Evolutionary conservation across 78 protist species (phyloP).

Genomic region (Andalucia godoyi): DNA sequence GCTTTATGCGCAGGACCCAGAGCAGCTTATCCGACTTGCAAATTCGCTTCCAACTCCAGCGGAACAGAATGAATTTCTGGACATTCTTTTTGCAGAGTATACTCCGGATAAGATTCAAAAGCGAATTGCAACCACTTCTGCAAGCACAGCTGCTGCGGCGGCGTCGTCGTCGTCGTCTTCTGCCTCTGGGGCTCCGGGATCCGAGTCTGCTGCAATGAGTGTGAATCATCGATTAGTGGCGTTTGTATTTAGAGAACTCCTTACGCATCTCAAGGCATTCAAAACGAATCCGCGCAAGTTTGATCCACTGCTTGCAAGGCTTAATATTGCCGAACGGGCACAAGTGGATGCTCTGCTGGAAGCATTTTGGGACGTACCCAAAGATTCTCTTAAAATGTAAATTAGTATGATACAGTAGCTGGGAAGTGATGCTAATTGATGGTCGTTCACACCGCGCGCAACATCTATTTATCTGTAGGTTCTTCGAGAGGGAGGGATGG

Average conservation of each 20-base stretch:
- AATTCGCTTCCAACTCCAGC: background rate
- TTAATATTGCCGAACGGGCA: background rate
- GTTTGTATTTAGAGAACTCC: slow-evolving; percentile 1
- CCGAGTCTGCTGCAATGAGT: background rate
- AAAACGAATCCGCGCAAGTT: slow-evolving; percentile 3
- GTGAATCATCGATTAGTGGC: background rate
- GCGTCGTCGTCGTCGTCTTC: background rate
- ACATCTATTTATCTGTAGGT: too few relatives aligned
- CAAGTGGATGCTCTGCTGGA: background rate
- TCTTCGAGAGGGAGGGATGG: too few relatives aligned
- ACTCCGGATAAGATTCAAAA: background rate
- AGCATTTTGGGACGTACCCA: slow-evolving; percentile 4
- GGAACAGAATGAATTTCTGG: background rate
- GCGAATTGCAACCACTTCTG: background rate
- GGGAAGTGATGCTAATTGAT: too few relatives aligned
- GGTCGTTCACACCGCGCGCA: too few relatives aligned
- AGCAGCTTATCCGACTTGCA: background rate
- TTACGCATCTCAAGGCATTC: background rate
- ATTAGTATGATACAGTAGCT: too few relatives aligned
- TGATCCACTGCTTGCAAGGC: background rate
- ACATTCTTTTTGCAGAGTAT: background rate
- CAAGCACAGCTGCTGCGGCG: background rate
- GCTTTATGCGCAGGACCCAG: background rate
- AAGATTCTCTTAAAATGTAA: background rate
- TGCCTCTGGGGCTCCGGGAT: background rate